Evolutionary conservation across 2,329 filamentous ascomycete genomes (phyloP).

Genomic region (Fusarium acutatum): DNA sequence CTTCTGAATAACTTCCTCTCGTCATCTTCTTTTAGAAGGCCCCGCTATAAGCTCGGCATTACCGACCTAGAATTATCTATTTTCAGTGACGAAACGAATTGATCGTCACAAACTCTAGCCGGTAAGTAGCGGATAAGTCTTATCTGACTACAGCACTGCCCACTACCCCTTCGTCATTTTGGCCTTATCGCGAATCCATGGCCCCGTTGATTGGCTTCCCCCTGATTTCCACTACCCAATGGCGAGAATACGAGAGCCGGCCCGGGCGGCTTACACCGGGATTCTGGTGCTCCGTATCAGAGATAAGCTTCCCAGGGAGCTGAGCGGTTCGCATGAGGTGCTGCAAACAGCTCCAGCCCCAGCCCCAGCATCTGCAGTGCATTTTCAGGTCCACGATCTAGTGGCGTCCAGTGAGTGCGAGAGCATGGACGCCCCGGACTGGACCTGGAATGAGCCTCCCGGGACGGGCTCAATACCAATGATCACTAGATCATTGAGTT

Average conservation of each 20-base stretch:
- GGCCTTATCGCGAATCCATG: slow-evolving; percentile 30
- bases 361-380: slow-evolving; percentile 2
- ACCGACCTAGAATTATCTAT: slow-evolving; percentile 37
- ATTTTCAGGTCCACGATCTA: slow-evolving; percentile 37
- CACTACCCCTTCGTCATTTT: slow-evolving; percentile 26
- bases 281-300: slow-evolving; percentile 32
- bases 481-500: slow-evolving; percentile 14
- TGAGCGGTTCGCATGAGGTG: slow-evolving; percentile 16
- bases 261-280: slow-evolving; percentile 40
- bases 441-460: slow-evolving; percentile 19
- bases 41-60: slow-evolving; percentile 28
- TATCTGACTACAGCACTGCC: slow-evolving; percentile 30
- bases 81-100: slow-evolving; percentile 29
- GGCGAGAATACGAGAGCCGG: slow-evolving; percentile 40
- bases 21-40: neutral
- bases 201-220: slow-evolving; percentile 25
- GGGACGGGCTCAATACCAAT: slow-evolving; percentile 10
- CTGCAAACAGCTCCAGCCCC: slow-evolving; percentile 8
- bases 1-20: slow-evolving; percentile 6
- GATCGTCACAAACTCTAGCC: slow-evolving; percentile 33
- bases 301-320: slow-evolving; percentile 15
- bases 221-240: slow-evolving; percentile 34
- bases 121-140: slow-evolving; percentile 34
- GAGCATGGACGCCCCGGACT: slow-evolving; percentile 14
- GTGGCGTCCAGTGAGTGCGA: slow-evolving; percentile 27